Percentiles rank a stretch among this genome's conserved stretches.
Evolutionary conservation across 306 rosid species (phyloP).

Genomic region (Acacia crassicarpa): DNA sequence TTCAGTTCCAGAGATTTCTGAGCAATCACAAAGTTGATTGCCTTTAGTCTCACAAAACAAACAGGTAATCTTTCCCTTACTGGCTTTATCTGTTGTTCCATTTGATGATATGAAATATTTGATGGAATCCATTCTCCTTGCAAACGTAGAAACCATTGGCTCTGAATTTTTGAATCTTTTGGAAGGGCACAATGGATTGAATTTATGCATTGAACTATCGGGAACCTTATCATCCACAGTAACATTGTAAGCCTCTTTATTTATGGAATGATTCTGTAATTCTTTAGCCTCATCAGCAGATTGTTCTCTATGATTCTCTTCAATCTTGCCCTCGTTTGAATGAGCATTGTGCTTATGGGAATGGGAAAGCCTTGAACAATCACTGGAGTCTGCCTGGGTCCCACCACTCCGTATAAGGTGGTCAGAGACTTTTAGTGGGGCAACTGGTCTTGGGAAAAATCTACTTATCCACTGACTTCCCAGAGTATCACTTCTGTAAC

Average conservation of each 20-base stretch:
- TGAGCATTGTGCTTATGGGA: conserved; percentile 21
- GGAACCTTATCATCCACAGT: conserved; percentile 33
- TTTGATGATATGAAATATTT: conserved; percentile 45
- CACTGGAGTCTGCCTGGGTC: conserved; percentile 40
- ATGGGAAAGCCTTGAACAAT: conserved; percentile 35
- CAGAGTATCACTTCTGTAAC: conserved; percentile 36
- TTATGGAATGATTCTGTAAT: conserved; percentile 15
- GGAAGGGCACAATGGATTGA: conserved; percentile 32
- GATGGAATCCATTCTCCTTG: conserved; percentile 65
- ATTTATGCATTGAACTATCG: conserved; percentile 37
- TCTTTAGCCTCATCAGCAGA: conserved; percentile 35
- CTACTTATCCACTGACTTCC: conserved; percentile 80
- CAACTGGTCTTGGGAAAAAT: conserved; percentile 45
- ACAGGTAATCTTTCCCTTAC: conserved; percentile 45
- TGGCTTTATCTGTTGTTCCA: conserved; percentile 36
- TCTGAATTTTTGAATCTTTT: conserved; percentile 48
- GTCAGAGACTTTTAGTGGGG: conserved; percentile 36
- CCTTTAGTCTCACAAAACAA: conserved; percentile 75
- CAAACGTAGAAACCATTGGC: conserved; percentile 59
- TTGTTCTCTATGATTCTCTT: conserved; percentile 29
- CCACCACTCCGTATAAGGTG: conserved; percentile 33
- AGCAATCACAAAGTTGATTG: conserved; percentile 59
- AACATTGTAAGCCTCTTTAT: conserved; percentile 31
- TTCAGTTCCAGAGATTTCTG: conserved; percentile 44
- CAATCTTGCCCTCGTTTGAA: conserved; percentile 25